A percentile compares a stretch with the other conserved stretches of the same genome.
These are phyloP conservation scores for Suillus ampliporus DNA, from an alignment of 768 basidiomycete species.

Conservation along the genomic window DNA sequence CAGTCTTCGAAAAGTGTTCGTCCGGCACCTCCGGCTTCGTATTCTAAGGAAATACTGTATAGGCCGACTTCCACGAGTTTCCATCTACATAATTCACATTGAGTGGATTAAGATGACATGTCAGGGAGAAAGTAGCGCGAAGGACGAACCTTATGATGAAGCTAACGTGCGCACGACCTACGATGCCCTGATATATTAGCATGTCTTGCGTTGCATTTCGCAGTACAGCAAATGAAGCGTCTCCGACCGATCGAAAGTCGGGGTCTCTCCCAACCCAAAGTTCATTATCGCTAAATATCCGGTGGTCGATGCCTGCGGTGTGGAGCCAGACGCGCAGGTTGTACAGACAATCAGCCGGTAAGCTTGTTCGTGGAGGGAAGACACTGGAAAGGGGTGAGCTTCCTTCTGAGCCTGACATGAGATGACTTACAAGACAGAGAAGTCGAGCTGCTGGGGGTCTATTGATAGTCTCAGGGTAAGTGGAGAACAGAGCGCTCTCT, in stretches of 20 bases:
- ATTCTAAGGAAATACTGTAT: slow-evolving; percentile 65
- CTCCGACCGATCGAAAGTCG: slow-evolving; percentile 61
- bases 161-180: slow-evolving; percentile 61
- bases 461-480: slow-evolving; percentile 50
- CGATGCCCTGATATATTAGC: slow-evolving; percentile 58
- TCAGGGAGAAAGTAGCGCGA: background rate
- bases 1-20: slow-evolving; percentile 57
- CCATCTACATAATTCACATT: slow-evolving; percentile 49
- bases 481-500: slow-evolving; percentile 57
- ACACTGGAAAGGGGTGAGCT: slow-evolving; percentile 40
- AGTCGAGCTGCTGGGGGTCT: slow-evolving; percentile 61
- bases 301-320: slow-evolving; percentile 61
- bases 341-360: slow-evolving; percentile 59
- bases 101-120: background rate
- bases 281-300: slow-evolving; percentile 67
- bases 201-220: slow-evolving; percentile 48
- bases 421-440: slow-evolving; percentile 62
- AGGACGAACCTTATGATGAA: slow-evolving; percentile 56
- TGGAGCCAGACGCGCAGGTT: slow-evolving; percentile 70
- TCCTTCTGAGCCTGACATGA: background rate
- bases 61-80: slow-evolving; percentile 45
- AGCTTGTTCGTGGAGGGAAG: slow-evolving; percentile 62
- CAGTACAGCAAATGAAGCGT: slow-evolving; percentile 60
- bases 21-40: slow-evolving; percentile 68
- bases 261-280: slow-evolving; percentile 72